phyloP scores from a whole-genome alignment of 768 basidiomycete species.

The Gloeopeniophorella convolvens region DNA sequence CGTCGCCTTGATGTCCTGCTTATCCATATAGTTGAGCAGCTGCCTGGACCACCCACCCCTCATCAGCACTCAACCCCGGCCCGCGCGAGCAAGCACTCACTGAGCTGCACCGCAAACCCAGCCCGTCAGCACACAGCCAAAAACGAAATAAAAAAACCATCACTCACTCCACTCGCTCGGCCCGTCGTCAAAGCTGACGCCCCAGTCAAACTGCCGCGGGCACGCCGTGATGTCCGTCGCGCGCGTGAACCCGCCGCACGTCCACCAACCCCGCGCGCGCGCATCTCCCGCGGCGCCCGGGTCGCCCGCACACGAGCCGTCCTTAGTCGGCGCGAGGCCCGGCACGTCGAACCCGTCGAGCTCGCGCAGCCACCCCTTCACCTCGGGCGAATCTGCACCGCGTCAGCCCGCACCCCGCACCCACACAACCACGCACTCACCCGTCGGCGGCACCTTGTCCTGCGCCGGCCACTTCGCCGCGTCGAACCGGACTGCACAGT shows the following conservation, averaged over 20 bases:
- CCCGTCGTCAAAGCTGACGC: slow-evolving; percentile 84
- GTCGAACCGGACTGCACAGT: slow-evolving; percentile 39
- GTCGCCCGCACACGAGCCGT: slow-evolving; percentile 65
- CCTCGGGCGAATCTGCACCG: slow-evolving; percentile 47
- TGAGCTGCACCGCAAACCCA: slow-evolving; percentile 34
- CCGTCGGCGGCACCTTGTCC: slow-evolving; percentile 53
- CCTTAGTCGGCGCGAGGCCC: slow-evolving; percentile 48
- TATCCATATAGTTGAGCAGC: slow-evolving; percentile 64
- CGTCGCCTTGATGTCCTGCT: slow-evolving; percentile 64
- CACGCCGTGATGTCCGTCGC: slow-evolving; percentile 57
- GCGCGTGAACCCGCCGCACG: slow-evolving; percentile 70
- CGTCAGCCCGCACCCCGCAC: neutral
- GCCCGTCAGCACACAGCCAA: neutral
- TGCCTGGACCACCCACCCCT: slow-evolving; percentile 32
- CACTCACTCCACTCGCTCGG: slow-evolving; percentile 74
- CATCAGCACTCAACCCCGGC: neutral
- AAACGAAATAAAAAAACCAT: neutral
- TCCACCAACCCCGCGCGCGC: slow-evolving; percentile 81
- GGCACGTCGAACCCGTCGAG: slow-evolving; percentile 69
- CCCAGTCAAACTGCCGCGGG: slow-evolving; percentile 67
- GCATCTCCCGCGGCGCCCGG: slow-evolving; percentile 49
- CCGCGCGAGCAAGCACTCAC: slow-evolving; percentile 29
- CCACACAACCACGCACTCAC: slow-evolving; percentile 31
- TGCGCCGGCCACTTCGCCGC: slow-evolving; percentile 52
- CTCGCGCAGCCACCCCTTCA: slow-evolving; percentile 71